Evolutionary conservation across 2,329 filamentous ascomycete genomes (phyloP), one percentile per base, ranked within the genome.

Genomic region (Cercospora zeina): DNA sequence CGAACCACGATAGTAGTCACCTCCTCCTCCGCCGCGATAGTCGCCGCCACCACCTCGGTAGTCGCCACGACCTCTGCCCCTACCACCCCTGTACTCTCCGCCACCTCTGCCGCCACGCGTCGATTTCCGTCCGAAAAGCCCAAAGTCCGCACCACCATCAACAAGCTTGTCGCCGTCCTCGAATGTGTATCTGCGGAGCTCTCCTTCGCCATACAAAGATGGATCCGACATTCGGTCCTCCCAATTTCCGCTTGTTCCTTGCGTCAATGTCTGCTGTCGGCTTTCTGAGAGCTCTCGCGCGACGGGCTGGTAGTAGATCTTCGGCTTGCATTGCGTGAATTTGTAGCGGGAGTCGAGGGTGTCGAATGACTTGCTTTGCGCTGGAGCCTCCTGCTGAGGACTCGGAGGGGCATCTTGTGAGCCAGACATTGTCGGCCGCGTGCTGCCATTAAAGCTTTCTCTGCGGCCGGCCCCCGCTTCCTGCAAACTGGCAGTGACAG

Each of bases 251-350:
- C 73, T 76, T 11, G 78, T 81, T 56, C 74, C 74, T 4, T 75
- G 71, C 14, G 82, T 80, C 14, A 89, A 79, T 55, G 80, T 80
- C 61, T 87, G 85, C 4, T 92, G 77, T 11, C 93, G 85, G 50
- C 82, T 81, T 14, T 84, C 80, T 0, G 84, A 88, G 5, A 92
- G 77, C 0, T 87, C 83, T 5, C 85, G 81, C 0, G 85, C 74
- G 0, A 91, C 89, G 1, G 89, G 85, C 47, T 84, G 78, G 74
- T 80, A 89, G 74, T 89, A 89, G 13, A 89, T 75, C 65, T 85
- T 84, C 0, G 87, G 87, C 70, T 88, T 88, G 0, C 85, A 76
- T 1, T 77, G 78, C 0, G 87, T 89, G 16, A 79, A 85, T 49
- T 76, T 74, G 74, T 89, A 89, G 11, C 85, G 79, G 34, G 84